Conservation (phyloP, 2,329 filamentous ascomycete species). For the Huntiella abstrusa region DNA sequence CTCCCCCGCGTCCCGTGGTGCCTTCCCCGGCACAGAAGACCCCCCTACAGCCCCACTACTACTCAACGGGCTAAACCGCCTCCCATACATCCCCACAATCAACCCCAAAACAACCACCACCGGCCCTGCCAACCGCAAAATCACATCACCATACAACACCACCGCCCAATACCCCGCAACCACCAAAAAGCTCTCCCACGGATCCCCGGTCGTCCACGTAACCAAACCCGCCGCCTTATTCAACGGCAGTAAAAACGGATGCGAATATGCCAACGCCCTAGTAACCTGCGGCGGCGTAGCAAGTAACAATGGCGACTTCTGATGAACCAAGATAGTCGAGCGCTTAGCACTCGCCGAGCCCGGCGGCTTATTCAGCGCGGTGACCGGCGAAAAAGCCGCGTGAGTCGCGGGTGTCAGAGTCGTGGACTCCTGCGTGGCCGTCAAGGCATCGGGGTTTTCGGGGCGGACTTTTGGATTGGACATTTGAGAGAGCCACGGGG, state of each 20-base stretch:
- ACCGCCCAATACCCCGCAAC: slow-evolving; percentile 71
- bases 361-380: slow-evolving; percentile 34
- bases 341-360: slow-evolving; percentile 41
- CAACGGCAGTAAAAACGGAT: slow-evolving; percentile 77
- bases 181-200: slow-evolving; percentile 92
- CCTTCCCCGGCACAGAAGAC: no score
- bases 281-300: slow-evolving; percentile 92
- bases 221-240: slow-evolving; percentile 72
- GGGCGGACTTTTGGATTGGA: slow-evolving; percentile 11
- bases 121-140: slow-evolving; percentile 69
- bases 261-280: slow-evolving; percentile 81
- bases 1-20: neutral
- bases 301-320: slow-evolving; percentile 82
- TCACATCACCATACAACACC: slow-evolving; percentile 66
- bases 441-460: slow-evolving; percentile 8
- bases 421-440: slow-evolving; percentile 5
- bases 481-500: slow-evolving; percentile 13
- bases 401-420: slow-evolving; percentile 43
- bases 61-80: slow-evolving; percentile 75
- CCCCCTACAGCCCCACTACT: slow-evolving; percentile 53
- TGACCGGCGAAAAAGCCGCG: slow-evolving; percentile 76
- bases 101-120: slow-evolving; percentile 60
- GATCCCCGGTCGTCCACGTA: slow-evolving; percentile 84
- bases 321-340: slow-evolving; percentile 86
- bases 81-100: slow-evolving; percentile 81